Percentiles rank a stretch among this genome's conserved stretches.
phyloP scores from a whole-genome alignment of 2,329 filamentous ascomycete species.

The Laburnicola sp. region DNA sequence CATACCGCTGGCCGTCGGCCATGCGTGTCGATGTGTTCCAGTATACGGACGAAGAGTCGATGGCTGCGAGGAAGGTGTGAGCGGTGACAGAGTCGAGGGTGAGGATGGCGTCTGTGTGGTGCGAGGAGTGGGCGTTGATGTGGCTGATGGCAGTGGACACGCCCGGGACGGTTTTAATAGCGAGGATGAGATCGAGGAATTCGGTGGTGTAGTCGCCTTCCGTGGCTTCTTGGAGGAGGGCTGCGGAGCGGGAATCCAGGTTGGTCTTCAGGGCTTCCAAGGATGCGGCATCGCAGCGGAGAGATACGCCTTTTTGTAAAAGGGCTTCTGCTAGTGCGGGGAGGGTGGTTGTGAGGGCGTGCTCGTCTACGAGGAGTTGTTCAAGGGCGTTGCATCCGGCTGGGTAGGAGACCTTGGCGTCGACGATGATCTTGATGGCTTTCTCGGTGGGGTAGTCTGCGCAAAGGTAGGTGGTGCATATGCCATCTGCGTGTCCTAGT shows the following conservation, averaged over 20 bases:
- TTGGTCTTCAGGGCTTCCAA: slow-evolving; percentile 63
- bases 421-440: slow-evolving; percentile 76
- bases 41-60: slow-evolving; percentile 91
- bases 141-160: slow-evolving; percentile 76
- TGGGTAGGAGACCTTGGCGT: slow-evolving; percentile 92
- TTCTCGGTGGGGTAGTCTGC: slow-evolving; percentile 72
- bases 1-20: slow-evolving; percentile 94
- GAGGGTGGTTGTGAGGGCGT: slow-evolving; percentile 67
- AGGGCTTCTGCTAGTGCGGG: slow-evolving; percentile 75
- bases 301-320: slow-evolving; percentile 72
- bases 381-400: slow-evolving; percentile 96
- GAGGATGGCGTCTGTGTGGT: slow-evolving; percentile 91
- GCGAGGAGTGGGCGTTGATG: slow-evolving; percentile 89
- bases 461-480: slow-evolving; percentile 86
- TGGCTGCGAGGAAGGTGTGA: slow-evolving; percentile 77
- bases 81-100: slow-evolving; percentile 70
- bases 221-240: slow-evolving; percentile 64
- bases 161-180: slow-evolving; percentile 72
- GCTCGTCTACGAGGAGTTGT: slow-evolving; percentile 81
- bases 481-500: slow-evolving; percentile 90
- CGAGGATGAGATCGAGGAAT: slow-evolving; percentile 81
- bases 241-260: slow-evolving; percentile 48
- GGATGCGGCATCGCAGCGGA: slow-evolving; percentile 75
- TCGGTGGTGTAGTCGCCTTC: slow-evolving; percentile 83
- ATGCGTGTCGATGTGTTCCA: slow-evolving; percentile 96